These are phyloP conservation scores for Vitis labrusca DNA, from an alignment of 164 flowering plant genomes.

Conservation along the genomic window DNA sequence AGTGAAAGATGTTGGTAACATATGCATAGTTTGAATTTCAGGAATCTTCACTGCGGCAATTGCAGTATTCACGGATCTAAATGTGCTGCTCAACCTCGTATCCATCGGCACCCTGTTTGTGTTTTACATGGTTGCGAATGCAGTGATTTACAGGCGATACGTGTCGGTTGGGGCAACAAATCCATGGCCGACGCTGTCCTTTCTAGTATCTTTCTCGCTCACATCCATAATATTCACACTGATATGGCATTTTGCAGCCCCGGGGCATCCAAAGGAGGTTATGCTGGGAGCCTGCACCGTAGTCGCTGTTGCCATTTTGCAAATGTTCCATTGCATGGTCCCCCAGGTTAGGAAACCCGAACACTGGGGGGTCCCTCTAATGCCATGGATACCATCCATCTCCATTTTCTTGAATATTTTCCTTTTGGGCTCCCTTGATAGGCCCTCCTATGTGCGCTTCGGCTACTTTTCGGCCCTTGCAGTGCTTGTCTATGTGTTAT, in stretches of 20 bases:
- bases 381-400: constrained; percentile 87
- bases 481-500: constrained; percentile 63
- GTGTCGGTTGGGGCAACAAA: constrained; percentile 50
- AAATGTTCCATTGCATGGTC: constrained; percentile 56
- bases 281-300: constrained; percentile 48
- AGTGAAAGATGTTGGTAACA: too few relatives aligned
- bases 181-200: constrained; percentile 71
- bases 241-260: constrained; percentile 60
- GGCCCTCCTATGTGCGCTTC: constrained; percentile 74
- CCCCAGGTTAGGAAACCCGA: constrained; percentile 76
- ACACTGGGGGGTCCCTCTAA: constrained; percentile 86
- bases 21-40: constrained; percentile 23
- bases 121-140: constrained; percentile 95
- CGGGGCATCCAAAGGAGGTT: constrained; percentile 43
- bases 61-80: constrained; percentile 77
- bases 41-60: constrained; percentile 74
- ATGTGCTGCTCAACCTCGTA: constrained; percentile 70
- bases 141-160: constrained; percentile 79
- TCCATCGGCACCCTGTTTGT: constrained; percentile 91
- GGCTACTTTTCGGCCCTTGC: constrained; percentile 65
- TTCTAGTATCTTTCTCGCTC: constrained; percentile 53
- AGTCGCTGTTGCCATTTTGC: constrained; percentile 41
- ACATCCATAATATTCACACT: constrained; percentile 68
- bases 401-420: constrained; percentile 84
- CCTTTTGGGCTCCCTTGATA: constrained; percentile 71